A percentile compares a stretch with the other conserved stretches of the same genome.
Conservation (phyloP, 2,329 filamentous ascomycete species). For the Fusarium sp. region DNA sequence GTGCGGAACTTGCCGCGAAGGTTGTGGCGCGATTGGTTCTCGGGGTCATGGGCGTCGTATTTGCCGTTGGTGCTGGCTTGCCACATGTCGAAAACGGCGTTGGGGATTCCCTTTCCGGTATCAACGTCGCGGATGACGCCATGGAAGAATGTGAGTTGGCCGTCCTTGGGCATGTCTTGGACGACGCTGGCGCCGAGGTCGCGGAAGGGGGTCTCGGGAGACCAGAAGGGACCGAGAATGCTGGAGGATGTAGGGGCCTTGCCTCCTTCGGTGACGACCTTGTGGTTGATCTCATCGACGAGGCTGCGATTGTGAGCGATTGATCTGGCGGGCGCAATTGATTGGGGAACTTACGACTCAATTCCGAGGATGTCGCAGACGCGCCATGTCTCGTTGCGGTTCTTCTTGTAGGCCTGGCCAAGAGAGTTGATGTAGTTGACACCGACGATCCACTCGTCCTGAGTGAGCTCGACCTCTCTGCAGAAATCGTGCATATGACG, state of each 20-base stretch:
- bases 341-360: slow-evolving; percentile 66
- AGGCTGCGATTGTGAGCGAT: slow-evolving; percentile 6
- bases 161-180: slow-evolving; percentile 67
- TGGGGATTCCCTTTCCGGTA: slow-evolving; percentile 72
- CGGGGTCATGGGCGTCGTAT: slow-evolving; percentile 80
- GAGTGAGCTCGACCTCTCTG: slow-evolving; percentile 79
- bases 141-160: slow-evolving; percentile 73
- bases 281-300: slow-evolving; percentile 67
- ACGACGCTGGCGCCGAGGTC: slow-evolving; percentile 73
- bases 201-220: slow-evolving; percentile 77
- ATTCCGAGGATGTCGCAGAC: slow-evolving; percentile 79
- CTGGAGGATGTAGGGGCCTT: slow-evolving; percentile 76
- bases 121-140: slow-evolving; percentile 72
- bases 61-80: slow-evolving; percentile 79
- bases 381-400: slow-evolving; percentile 78
- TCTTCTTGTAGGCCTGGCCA: slow-evolving; percentile 73
- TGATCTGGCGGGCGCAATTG: neutral
- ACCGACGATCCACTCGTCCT: slow-evolving; percentile 80
- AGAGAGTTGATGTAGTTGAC: slow-evolving; percentile 80
- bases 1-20: slow-evolving; percentile 79
- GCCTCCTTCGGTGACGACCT: slow-evolving; percentile 68
- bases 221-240: slow-evolving; percentile 84
- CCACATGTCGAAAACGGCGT: slow-evolving; percentile 81
- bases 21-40: slow-evolving; percentile 77
- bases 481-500: slow-evolving; percentile 81